A percentile compares a stretch with the other conserved stretches of the same genome.
phyloP scores from a whole-genome alignment of 139 green algal species.

The Chlorella sp. region DNA sequence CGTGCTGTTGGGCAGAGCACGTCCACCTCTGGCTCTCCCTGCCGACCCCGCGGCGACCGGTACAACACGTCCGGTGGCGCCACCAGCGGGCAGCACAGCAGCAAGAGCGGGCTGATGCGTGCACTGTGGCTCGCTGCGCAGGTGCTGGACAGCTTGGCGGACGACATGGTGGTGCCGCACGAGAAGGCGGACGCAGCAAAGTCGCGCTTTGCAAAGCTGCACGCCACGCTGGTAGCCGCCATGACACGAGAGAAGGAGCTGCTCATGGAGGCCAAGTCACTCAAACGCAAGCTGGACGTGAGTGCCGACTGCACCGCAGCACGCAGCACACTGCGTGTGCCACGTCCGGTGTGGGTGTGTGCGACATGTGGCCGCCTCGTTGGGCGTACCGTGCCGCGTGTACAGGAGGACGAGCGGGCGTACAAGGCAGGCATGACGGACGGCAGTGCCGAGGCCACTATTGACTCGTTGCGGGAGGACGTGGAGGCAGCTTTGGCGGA shows the following conservation, averaged over 20 bases:
- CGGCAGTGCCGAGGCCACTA: conserved; percentile 7
- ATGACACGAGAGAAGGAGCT: conserved; percentile 44
- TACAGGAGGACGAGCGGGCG: conserved; percentile 5
- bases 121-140: too few relatives aligned
- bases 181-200: conserved; percentile 32
- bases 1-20: too few relatives aligned
- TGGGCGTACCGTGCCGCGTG: too few relatives aligned
- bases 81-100: too few relatives aligned
- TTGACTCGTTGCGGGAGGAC: conserved; percentile 58
- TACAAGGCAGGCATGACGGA: background rate
- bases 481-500: conserved; percentile 60
- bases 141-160: conserved; percentile 37
- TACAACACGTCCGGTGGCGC: too few relatives aligned
- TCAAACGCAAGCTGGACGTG: conserved; percentile 49
- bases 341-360: background rate
- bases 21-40: too few relatives aligned
- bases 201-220: conserved; percentile 28
- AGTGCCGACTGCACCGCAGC: too few relatives aligned
- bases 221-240: conserved; percentile 35
- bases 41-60: too few relatives aligned
- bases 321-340: background rate
- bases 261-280: conserved; percentile 32
- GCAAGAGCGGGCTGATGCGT: too few relatives aligned
- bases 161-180: conserved; percentile 14
- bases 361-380: too few relatives aligned